These are phyloP conservation scores for Oenanthe sinensis DNA, from an alignment of 129 eudicot species.

Conservation along the genomic window DNA sequence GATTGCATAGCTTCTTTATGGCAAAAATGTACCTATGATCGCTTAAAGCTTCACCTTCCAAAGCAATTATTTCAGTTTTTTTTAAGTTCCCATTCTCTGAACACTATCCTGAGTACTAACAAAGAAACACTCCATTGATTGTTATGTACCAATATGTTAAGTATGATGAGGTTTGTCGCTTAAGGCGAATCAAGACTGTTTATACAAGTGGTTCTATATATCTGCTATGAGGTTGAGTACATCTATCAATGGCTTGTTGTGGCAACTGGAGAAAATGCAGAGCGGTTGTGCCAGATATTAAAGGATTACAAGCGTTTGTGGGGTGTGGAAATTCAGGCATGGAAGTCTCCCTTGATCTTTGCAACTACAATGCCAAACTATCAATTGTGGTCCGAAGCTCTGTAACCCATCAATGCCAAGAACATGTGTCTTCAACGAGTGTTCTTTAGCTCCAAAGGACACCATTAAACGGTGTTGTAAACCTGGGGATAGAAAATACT, in stretches of 20 bases:
- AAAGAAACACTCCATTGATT: slow-evolving; percentile 56
- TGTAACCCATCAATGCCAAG: slow-evolving; percentile 48
- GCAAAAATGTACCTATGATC: slow-evolving; percentile 73
- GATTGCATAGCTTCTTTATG: slow-evolving; percentile 90
- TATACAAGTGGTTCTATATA: slow-evolving; percentile 17
- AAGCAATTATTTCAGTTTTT: slow-evolving; percentile 82
- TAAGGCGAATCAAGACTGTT: slow-evolving; percentile 58
- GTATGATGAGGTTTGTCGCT: slow-evolving; percentile 53
- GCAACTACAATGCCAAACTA: slow-evolving; percentile 59
- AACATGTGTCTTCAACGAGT: slow-evolving; percentile 56
- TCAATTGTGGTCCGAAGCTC: slow-evolving; percentile 76
- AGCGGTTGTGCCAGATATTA: slow-evolving; percentile 62
- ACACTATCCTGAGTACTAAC: slow-evolving; percentile 66
- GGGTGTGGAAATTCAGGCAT: slow-evolving; percentile 93
- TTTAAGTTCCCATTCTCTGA: slow-evolving; percentile 69
- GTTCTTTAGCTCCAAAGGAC: slow-evolving; percentile 46
- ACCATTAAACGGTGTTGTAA: slow-evolving; percentile 55
- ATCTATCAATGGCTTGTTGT: slow-evolving; percentile 69
- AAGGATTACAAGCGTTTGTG: slow-evolving; percentile 55
- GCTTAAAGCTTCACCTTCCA: slow-evolving; percentile 80
- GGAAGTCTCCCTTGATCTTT: slow-evolving; percentile 89
- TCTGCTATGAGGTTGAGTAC: slow-evolving; percentile 51
- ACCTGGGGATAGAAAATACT: slow-evolving; percentile 62
- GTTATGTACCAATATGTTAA: slow-evolving; percentile 44
- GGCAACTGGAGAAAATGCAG: slow-evolving; percentile 89